Evolutionary conservation across 75 land plant species (phyloP), one percentile per base, ranked within the genome.

Genomic region (Larix kaempferi): DNA sequence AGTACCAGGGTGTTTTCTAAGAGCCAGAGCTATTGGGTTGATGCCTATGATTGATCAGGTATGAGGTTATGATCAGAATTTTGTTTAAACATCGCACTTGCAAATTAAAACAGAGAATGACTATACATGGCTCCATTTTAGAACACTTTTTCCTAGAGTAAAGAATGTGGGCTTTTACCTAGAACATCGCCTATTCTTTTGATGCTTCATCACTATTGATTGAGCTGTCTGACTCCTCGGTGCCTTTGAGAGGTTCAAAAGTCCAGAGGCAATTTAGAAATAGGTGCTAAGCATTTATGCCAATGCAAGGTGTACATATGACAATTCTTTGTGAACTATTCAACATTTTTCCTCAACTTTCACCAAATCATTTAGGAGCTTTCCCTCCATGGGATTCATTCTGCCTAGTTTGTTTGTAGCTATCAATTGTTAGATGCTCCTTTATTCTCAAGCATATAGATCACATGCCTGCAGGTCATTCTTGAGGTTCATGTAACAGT

Each of bases 11-110:
- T 89, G 92, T 72, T 90, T 89, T 80, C 89, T 90, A 16, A 76
- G 92, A 26, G 92, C 92, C 13, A 86, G 80, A 78, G 92, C 92
- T 10, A 86, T 89, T 56, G 91, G 91, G 27, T 83, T 90, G 17
- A 90, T 85, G 92, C 88, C 91, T 49, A 89, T 90, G 89, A 85
- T 87, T 78, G 88, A 87, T 72, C 89, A 87, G 88, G 89, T 87
- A 86, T 11, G 26, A 54, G 7, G 10, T 72, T 72, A 44, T 71
- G 15, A 71, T 26, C 35, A 41, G 73, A 35, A 58, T 21, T 17
- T 58, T 58, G 22, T 58, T 19, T 58, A 58, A 58, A 17, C 60
- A 58, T 58, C 4, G 6, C 6, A 58, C 60, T 19, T 58, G 5
- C 22, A 58, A 21, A 17, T 58, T 58, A 58, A 8, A 69, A 41